Evolutionary conservation across 164 flowering plant genomes (phyloP), one percentile per base, ranked within the genome.

Genomic region (Piper longum): DNA sequence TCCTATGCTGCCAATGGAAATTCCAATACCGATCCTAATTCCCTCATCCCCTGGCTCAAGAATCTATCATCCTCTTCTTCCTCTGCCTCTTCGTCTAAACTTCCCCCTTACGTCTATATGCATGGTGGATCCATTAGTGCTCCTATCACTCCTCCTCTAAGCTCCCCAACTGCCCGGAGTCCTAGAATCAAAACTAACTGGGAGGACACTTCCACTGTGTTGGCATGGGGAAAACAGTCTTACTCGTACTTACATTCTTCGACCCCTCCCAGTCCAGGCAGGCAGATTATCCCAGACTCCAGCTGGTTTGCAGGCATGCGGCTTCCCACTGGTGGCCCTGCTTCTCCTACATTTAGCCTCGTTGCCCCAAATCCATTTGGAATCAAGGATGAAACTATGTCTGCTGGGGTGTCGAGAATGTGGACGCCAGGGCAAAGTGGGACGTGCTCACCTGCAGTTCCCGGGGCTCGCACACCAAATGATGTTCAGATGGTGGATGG

Each of bases 341-440:
- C 71, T 7, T 75, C 78, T 56, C 78, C 71, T 19, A 69, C 71
- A 19, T 69, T 64, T 54, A 69, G 67, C 51, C 67, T 69, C 2
- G 64, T 69, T 16, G 56, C 63, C n/a, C 18, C 63, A 14, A 69
- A 69, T 42, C 71, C 71, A 7, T 64, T 69, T 59, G 71, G 71
- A 26, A 52, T 54, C 44, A 68, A 45, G 61, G 66, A 62, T 1
- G 70, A 62, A 44, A 79, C 71, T 16, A 74, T 79, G 14, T 74
- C 80, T 0, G 82, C 76, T 60, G 81, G 80, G 41, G 89, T 62
- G 4, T 86, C 96, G 5, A 80, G 84, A 5, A 85, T 87, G 91
- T 89, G 96, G 96, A 88, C 98, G 36, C 98, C 96, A 6, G 96
- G 89, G 48, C 96, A 89, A 64, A 92, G 98, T 63, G 98, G 98